Evolutionary conservation across 2,329 filamentous ascomycete species (phyloP), one percentile per base, ranked within the genome.

Genomic region (Cladosporium sp.): DNA sequence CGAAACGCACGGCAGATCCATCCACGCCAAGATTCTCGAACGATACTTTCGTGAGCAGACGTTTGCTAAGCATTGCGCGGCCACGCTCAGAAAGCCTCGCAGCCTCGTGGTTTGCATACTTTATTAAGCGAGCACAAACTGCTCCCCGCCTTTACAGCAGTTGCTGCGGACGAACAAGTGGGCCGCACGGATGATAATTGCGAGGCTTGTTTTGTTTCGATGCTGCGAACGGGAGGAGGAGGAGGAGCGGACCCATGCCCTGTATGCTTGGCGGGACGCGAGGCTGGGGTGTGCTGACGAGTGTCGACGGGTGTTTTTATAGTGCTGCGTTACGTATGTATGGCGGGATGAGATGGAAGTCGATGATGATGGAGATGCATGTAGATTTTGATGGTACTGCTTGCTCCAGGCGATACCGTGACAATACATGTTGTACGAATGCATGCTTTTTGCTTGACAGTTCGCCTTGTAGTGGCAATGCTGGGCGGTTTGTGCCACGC

Each of bases 271-370:
- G 55, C 55, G 32, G 28, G 30, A n/a, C 32, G 32, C 34, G 55
- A 41, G 55, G 55, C 55, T 57, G 54, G 52, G 47, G 21, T 52
- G 54, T 21, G 54, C 54, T 58, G n/a, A 58, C 55, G 55, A 58
- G 15, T 58, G 32, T 26, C 12, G 47, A 28, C 2, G 21, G 21
- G 3, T 5, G 52, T 4, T 28, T 32, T 18, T 55, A 30, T 28
- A 54, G 3, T 34, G 52, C 32, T 55, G n/a, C 12, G 24, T 58
- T 58, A 58, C 55, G 55, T 55, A 58, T 21, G 55, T 34, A 32
- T 7, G n/a, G 52, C 30, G 52, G 52, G 52, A 55, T 2, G 52
- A n/a, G 41, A 12, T 12, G 41, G 41, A 18, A n/a, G 18, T n/a
- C 15, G 38, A n/a, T 44, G 18, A n/a, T 21, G 41, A 21, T 12